Base-by-base conservation (phyloP, 1,284 basidiomycete species). In the Cryptococcus floricola region DNA sequence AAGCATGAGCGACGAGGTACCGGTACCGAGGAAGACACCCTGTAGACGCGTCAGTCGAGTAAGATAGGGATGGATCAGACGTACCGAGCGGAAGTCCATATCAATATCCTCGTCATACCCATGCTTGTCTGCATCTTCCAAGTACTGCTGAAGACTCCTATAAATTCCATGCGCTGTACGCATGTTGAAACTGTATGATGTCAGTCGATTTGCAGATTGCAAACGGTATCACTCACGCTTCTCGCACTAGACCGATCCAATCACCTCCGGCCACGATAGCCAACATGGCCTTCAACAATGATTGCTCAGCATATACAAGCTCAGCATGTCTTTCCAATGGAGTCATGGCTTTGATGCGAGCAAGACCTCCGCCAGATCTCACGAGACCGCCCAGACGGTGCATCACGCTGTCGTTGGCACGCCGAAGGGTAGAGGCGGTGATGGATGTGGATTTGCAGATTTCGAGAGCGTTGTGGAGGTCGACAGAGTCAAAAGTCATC, bases 161-260 rank as follows among this genome's bases (percentile, higher is more conserved):
- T 94, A 97, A 57, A 91, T 85, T n/a, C 84, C 83, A 66, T 93
- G 86, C 0, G 86, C 88, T 0, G 89, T 87, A 18, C 92, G 85
- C 87, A 96, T 90, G 72, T 93, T 94, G 59, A 95, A 80, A 3
- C 89, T 91, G 53, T 16, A 25, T 19, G 27, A 37, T 41, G 44
- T 57, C 50, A 57, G 54, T 25, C 12, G 28, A 13, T n/a, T 34
- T 38, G 19, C 42, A 23, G 47, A 58, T 52, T 67, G 66, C 31
- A 64, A 62, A 18, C 12, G 13, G 56, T 39, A 50, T 46, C 5
- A 82, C 88, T 73, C 73, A 90, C 85, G 91, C 88, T 78, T 98
- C 93, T 73, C 91, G 90, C 74, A 98, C 85, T 73, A 97, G 90
- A 2, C 90, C 89, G 37, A 97, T 80, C 87, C 91, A 95, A 58